Conservation (phyloP, 805 yeast species). For the Saccharomycopsis amapae region DNA sequence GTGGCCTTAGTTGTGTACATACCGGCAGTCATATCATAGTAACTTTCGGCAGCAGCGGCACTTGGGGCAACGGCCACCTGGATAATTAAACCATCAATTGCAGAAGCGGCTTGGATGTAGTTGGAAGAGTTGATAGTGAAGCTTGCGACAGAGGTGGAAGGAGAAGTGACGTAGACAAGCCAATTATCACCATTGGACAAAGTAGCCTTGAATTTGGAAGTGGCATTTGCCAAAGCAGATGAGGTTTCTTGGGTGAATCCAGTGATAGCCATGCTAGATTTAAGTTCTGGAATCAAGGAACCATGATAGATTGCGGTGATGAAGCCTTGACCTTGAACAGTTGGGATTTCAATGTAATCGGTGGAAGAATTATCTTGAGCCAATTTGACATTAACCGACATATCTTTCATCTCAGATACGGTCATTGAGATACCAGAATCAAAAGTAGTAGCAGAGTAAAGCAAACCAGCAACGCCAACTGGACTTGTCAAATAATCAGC, state of each 20-base stretch:
- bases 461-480: constrained; percentile 54
- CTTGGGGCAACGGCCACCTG: constrained; percentile 41
- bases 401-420: constrained; percentile 23
- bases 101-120: constrained; percentile 37
- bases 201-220: constrained; percentile 47
- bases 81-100: constrained; percentile 44
- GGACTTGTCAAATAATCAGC: constrained; percentile 55
- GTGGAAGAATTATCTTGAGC: constrained; percentile 17
- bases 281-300: constrained; percentile 44
- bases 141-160: constrained; percentile 24
- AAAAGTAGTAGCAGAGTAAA: constrained; percentile 41
- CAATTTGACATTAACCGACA: constrained; percentile 18
- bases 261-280: constrained; percentile 61
- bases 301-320: constrained; percentile 59
- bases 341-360: constrained; percentile 45
- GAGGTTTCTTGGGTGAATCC: constrained; percentile 36
- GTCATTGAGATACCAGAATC: constrained; percentile 25
- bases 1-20: constrained; percentile 45
- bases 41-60: constrained; percentile 34
- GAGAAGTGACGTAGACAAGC: constrained; percentile 52
- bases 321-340: constrained; percentile 76
- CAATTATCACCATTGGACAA: constrained; percentile 54
- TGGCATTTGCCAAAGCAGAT: constrained; percentile 30
- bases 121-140: constrained; percentile 28
- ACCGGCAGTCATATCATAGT: constrained; percentile 59